These are phyloP conservation scores for Psilocybe azurescens DNA, from an alignment of 768 basidiomycete genomes.

Conservation along the genomic window DNA sequence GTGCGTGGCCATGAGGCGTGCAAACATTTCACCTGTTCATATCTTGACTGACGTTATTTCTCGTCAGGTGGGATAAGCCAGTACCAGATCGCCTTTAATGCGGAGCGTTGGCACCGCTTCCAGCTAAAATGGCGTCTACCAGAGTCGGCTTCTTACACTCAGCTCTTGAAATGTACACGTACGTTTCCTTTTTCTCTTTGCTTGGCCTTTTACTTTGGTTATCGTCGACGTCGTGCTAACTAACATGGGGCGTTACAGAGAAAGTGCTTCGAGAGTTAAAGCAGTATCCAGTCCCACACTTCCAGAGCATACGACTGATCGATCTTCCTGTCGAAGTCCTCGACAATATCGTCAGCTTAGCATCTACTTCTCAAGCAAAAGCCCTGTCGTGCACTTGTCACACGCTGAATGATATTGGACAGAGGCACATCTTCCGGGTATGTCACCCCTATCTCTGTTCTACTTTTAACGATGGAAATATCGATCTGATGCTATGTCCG, in stretches of 20 bases:
- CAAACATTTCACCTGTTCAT: not conserved
- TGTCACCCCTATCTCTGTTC: not conserved
- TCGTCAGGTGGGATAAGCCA: slow-evolving; percentile 3
- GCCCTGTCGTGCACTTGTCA: slow-evolving; percentile 24
- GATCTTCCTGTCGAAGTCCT: slow-evolving; percentile 27
- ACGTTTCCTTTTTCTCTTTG: slow-evolving; percentile 10
- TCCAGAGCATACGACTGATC: slow-evolving; percentile 21
- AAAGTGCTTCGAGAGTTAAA: slow-evolving; percentile 24
- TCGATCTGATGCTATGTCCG: not conserved
- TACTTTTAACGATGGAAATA: not conserved
- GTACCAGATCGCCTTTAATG: slow-evolving; percentile 15
- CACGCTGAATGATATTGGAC: slow-evolving; percentile 24
- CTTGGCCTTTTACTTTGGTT: not conserved
- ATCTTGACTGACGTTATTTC: not conserved
- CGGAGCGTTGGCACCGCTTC: slow-evolving; percentile 28
- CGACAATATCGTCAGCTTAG: slow-evolving; percentile 22
- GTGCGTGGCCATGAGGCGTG: not conserved
- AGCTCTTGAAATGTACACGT: slow-evolving; percentile 26
- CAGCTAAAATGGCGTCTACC: slow-evolving; percentile 27
- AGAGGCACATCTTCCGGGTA: slow-evolving; percentile 26
- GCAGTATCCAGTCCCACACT: slow-evolving; percentile 23
- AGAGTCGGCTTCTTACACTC: slow-evolving; percentile 19
- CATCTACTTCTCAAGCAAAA: slow-evolving; percentile 18
- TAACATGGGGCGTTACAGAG: slow-evolving; percentile 13
- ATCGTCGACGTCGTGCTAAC: not conserved